Conservation (phyloP, 169 alveolate genomes). For the Plasmodium relictum region DNA sequence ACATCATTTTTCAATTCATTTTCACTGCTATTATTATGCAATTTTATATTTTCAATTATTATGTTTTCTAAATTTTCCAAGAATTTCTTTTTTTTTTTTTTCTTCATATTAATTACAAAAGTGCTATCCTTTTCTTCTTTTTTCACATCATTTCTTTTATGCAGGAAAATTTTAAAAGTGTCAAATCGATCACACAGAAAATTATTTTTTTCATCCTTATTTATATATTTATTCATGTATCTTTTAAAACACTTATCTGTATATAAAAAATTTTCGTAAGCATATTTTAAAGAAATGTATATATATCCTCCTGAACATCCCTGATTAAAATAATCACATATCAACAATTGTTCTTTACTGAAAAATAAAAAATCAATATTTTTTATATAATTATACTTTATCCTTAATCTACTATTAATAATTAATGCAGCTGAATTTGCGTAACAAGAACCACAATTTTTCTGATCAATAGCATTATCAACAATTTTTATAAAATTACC, state of each 20-base stretch:
- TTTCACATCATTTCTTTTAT: background rate
- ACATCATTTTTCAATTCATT: background rate
- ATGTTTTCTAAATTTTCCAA: background rate
- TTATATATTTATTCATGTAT: background rate
- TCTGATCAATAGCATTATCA: slow-evolving; percentile 70
- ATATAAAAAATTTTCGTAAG: slow-evolving; percentile 64
- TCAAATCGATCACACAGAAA: slow-evolving; percentile 64
- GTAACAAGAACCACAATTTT: slow-evolving; percentile 68
- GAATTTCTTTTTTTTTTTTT: background rate
- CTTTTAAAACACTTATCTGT: slow-evolving; percentile 54
- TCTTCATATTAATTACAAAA: background rate
- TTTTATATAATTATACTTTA: slow-evolving; percentile 61
- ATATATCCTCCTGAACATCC: slow-evolving; percentile 76
- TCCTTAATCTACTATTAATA: slow-evolving; percentile 70
- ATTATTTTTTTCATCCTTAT: slow-evolving; percentile 18
- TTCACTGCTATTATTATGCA: background rate
- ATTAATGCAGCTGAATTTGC: slow-evolving; percentile 65
- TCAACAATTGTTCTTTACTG: slow-evolving; percentile 46
- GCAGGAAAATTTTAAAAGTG: slow-evolving; percentile 30
- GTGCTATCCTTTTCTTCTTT: background rate
- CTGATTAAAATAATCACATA: slow-evolving; percentile 62
- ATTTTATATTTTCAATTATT: background rate
- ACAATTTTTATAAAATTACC: slow-evolving; percentile 36
- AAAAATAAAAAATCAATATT: slow-evolving; percentile 39
- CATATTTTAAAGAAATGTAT: slow-evolving; percentile 66